Evolutionary conservation across 805 yeast species (phyloP).

Genomic region (Yamadazyma akitaensis): DNA sequence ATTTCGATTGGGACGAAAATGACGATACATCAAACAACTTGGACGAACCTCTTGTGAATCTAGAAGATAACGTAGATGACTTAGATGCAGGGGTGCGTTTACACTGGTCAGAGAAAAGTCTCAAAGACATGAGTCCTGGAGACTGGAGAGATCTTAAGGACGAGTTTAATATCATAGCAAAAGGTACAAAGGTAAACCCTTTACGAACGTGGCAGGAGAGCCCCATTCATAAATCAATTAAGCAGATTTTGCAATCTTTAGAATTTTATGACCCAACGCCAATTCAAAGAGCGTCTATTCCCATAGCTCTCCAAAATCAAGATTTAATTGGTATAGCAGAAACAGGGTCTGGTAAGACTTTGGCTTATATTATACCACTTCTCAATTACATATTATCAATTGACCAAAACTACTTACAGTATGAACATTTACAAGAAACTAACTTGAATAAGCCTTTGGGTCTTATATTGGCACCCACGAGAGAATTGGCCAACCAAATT

Average conservation of each 20-base stretch:
- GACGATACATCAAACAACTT: conserved; percentile 59
- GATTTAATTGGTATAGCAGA: conserved; percentile 91
- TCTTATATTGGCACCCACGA: conserved; percentile 82
- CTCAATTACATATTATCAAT: conserved; percentile 46
- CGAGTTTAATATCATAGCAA: conserved; percentile 64
- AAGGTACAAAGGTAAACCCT: conserved; percentile 56
- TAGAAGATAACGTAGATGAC: conserved; percentile 13
- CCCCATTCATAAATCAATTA: conserved; percentile 15
- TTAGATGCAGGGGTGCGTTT: conserved; percentile 2
- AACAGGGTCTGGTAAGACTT: conserved; percentile 95
- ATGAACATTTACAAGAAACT: conserved; percentile 42
- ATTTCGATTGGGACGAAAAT: conserved; percentile 63
- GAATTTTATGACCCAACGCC: conserved; percentile 76
- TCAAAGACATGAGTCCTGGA: conserved; percentile 64
- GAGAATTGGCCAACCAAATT: conserved; percentile 91
- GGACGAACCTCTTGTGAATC: conserved; percentile 32
- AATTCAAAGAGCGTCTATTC: conserved; percentile 85
- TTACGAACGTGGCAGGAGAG: conserved; percentile 74
- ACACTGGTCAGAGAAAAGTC: conserved; percentile 65
- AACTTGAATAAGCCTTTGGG: conserved; percentile 69
- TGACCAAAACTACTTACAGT: conserved; percentile 30
- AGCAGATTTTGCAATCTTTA: conserved; percentile 34
- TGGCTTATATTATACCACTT: conserved; percentile 77
- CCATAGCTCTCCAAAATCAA: conserved; percentile 53
- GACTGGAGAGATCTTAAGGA: conserved; percentile 90